A percentile compares a stretch with the other conserved stretches of the same genome.
These are phyloP conservation scores for Rhodamnia rubescens DNA, from an alignment of 345 rosid genomes.

Conservation along the genomic window DNA sequence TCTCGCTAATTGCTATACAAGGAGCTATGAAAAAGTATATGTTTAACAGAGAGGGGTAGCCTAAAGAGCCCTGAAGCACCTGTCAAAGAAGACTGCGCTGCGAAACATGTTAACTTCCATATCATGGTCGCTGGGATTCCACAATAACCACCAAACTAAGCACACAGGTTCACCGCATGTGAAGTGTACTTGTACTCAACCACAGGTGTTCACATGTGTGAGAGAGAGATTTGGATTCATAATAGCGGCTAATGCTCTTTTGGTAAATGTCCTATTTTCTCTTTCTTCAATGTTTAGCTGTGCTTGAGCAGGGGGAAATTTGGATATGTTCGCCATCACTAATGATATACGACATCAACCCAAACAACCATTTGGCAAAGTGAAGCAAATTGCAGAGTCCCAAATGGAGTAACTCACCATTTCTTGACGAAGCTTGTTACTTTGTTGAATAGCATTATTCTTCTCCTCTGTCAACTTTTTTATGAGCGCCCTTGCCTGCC, in stretches of 20 bases:
- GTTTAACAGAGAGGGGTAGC: background rate
- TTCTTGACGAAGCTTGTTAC: conserved; percentile 50
- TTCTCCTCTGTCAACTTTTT: conserved; percentile 57
- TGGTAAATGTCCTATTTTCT: background rate
- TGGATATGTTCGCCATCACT: background rate
- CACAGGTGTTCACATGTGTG: background rate
- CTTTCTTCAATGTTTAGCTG: background rate
- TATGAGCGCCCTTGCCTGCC: conserved; percentile 45
- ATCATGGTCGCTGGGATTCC: background rate
- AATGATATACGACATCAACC: background rate
- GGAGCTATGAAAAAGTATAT: background rate
- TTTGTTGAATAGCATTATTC: conserved; percentile 43
- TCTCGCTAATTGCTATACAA: background rate
- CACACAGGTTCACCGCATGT: background rate
- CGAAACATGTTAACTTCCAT: background rate
- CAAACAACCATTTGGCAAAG: background rate
- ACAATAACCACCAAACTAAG: background rate
- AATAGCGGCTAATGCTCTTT: background rate
- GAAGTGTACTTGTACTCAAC: background rate
- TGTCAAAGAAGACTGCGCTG: background rate
- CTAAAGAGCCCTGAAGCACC: background rate
- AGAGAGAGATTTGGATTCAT: background rate
- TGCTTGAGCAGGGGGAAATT: background rate
- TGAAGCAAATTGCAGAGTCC: background rate
- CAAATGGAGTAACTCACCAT: conserved; percentile 31